phyloP scores from a whole-genome alignment of 768 basidiomycete species.

The Tricholoma sp. region DNA sequence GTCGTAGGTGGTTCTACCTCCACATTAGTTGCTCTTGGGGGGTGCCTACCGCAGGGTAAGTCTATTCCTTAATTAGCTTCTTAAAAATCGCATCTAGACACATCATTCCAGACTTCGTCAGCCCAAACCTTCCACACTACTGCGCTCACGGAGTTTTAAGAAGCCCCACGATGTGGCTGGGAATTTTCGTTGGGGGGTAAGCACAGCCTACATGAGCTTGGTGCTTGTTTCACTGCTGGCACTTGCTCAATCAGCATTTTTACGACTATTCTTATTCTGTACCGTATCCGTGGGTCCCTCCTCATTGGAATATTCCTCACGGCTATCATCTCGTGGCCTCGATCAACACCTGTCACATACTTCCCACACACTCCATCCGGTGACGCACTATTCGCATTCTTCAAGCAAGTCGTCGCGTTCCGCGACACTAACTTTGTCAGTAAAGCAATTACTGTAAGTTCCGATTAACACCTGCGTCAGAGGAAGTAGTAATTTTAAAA shows the following conservation, averaged over 20 bases:
- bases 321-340: conserved; percentile 85
- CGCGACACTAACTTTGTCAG: conserved; percentile 56
- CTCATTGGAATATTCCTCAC: conserved; percentile 80
- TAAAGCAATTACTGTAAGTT: conserved; percentile 62
- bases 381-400: conserved; percentile 73
- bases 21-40: conserved; percentile 75
- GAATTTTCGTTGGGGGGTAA: conserved; percentile 78
- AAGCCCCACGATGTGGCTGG: conserved; percentile 83
- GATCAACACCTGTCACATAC: conserved; percentile 69
- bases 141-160: conserved; percentile 63
- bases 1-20: conserved; percentile 70
- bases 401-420: conserved; percentile 80
- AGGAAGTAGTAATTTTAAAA: not conserved
- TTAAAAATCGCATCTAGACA: no score
- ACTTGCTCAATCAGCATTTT: conserved; percentile 47
- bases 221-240: not conserved
- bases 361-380: conserved; percentile 72
- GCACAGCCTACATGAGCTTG: conserved; percentile 11
- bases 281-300: conserved; percentile 78
- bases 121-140: conserved; percentile 44
- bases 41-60: conserved; percentile 55
- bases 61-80: no score
- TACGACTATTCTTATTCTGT: conserved; percentile 77
- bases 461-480: not conserved
- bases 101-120: conserved; percentile 34